Percentiles rank a stretch among this genome's conserved stretches.
Conservation (phyloP, 371 early-diverging fungal species). For the Mortierella sp. region DNA sequence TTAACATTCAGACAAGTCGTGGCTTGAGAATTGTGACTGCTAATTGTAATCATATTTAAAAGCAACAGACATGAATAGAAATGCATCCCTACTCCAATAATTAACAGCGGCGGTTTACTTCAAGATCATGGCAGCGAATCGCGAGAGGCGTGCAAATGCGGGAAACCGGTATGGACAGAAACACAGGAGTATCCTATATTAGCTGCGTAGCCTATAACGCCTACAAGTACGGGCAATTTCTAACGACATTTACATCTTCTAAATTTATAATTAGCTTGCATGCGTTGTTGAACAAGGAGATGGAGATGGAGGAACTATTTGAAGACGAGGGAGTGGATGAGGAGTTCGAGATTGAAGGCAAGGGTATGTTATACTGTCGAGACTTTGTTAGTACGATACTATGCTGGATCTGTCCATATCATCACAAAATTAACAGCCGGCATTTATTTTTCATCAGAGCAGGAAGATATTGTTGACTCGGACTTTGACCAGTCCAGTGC, state of each 20-base stretch:
- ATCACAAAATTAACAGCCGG: background rate
- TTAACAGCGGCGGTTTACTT: background rate
- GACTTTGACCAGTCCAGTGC: slow-evolving; percentile 74
- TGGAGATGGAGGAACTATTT: slow-evolving; percentile 73
- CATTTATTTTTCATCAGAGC: slow-evolving; percentile 29
- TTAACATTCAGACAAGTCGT: too few relatives aligned
- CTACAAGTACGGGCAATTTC: background rate
- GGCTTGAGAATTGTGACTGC: slow-evolving; percentile 1
- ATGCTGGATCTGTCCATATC: background rate
- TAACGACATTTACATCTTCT: slow-evolving; percentile 1
- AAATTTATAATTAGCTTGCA: slow-evolving; percentile 58
- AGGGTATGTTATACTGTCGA: slow-evolving; percentile 17
- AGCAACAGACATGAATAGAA: too few relatives aligned
- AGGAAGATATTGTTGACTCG: slow-evolving; percentile 72
- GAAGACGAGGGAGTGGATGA: slow-evolving; percentile 69
- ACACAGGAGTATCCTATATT: background rate
- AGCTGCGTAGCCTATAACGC: background rate
- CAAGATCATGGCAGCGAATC: slow-evolving; percentile 57
- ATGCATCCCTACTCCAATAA: background rate
- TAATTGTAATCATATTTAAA: background rate
- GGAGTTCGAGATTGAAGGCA: slow-evolving; percentile 64
- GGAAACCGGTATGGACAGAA: slow-evolving; percentile 66
- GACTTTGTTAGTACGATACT: too few relatives aligned
- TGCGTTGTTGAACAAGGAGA: slow-evolving; percentile 67
- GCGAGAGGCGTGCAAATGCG: slow-evolving; percentile 70